Evolutionary conservation across 192 early-diverging fungal genomes (phyloP), one percentile per base, ranked within the genome.

Genomic region (Podila epigama): DNA sequence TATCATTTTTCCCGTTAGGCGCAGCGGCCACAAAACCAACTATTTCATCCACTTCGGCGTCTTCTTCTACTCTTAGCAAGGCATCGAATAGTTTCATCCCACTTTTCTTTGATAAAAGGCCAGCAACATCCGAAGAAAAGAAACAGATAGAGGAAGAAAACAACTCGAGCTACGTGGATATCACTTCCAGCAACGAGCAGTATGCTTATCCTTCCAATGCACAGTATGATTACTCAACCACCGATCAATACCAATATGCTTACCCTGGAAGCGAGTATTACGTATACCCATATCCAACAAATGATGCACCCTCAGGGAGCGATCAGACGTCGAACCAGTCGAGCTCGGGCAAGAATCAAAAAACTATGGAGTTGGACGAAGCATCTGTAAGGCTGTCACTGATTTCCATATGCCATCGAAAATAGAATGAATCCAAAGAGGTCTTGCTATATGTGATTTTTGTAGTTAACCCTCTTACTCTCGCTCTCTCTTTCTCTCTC

Each of bases 21-120:
- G 44, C 65, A 50, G 60, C 66, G 20, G 73, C 48, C 0, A 77
- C 54, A 10, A 48, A 57, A 4, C 18, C 41, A 50, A 5, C 63
- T 22, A 29, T 5, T 11, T 39, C 29, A 4, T 36, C 36, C 36
- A 7, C 51, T 8, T 54, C 59, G 4, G 13, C 41, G 0, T 28
- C 60, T 6, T 35, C 27, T 29, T 27, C 27, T 1, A 12, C 52
- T 16, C 6, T 22, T 36, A 63, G 62, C n/a, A 31, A 66, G 6
- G 73, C 73, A 1, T 77, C 73, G 27, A 77, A 50, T 28, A 53
- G 60, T 25, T 77, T 63, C 34, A 77, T 77, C 12, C 73, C 73
- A 5, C 48, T 77, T 18, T 77, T 68, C 37, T 77, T 77, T 34
- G 66, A 68, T 51, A 77, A 68, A 48, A 68, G 64, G 22, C 73